Conservation (phyloP, 2,329 filamentous ascomycete species). For the Neonectria coccinea region DNA sequence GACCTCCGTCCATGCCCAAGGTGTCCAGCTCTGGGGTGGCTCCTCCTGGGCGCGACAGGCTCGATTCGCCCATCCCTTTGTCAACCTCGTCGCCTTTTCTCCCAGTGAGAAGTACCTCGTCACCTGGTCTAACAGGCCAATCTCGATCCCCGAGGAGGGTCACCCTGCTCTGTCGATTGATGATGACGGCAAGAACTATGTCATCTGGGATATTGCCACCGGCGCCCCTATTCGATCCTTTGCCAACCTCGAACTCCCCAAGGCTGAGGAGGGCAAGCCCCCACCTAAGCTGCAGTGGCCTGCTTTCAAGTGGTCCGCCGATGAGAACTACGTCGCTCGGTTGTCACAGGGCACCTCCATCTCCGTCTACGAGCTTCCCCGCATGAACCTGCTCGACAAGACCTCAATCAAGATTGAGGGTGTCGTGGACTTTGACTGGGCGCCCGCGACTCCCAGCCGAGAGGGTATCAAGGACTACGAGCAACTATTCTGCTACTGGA, state of each 20-base stretch:
- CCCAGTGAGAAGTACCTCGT: slow-evolving; percentile 92
- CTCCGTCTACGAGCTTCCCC: slow-evolving; percentile 88
- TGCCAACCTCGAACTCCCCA: slow-evolving; percentile 84
- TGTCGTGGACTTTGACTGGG: slow-evolving; percentile 98
- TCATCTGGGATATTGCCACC: slow-evolving; percentile 97
- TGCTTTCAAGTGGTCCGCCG: slow-evolving; percentile 98
- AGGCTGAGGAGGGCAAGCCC: slow-evolving; percentile 69
- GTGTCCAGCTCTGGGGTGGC: slow-evolving; percentile 97
- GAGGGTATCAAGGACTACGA: slow-evolving; percentile 92
- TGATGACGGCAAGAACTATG: slow-evolving; percentile 99
- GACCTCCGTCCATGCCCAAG: slow-evolving; percentile 93
- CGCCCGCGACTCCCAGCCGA: slow-evolving; percentile 82
- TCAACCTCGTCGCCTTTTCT: slow-evolving; percentile 97
- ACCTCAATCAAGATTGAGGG: slow-evolving; percentile 95
- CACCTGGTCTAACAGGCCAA: slow-evolving; percentile 95
- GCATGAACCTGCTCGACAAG: slow-evolving; percentile 92
- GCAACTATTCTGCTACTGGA: slow-evolving; percentile 98
- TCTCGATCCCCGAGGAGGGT: slow-evolving; percentile 88
- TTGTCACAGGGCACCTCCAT: slow-evolving; percentile 90
- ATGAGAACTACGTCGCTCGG: slow-evolving; percentile 96
- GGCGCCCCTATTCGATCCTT: slow-evolving; percentile 93
- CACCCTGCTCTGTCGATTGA: slow-evolving; percentile 87
- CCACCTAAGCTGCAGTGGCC: slow-evolving; percentile 95
- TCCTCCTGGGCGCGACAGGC: slow-evolving; percentile 89
- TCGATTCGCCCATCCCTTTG: slow-evolving; percentile 93